These are phyloP conservation scores for Chlorencoelia australis DNA, from an alignment of 2,329 filamentous ascomycete genomes.

Conservation along the genomic window DNA sequence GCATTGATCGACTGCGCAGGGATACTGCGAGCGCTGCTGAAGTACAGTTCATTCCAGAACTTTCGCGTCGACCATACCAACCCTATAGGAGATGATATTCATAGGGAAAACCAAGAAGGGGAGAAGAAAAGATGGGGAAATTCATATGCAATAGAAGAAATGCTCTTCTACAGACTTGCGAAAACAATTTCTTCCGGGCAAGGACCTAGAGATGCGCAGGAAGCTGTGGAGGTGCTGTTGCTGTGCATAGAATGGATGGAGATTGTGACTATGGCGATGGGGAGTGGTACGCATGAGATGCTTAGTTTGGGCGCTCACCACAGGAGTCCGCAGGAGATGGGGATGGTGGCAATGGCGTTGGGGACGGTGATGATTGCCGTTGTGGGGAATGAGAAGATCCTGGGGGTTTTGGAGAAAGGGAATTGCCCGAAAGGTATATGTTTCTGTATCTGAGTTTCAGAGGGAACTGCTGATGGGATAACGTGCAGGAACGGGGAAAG, in stretches of 20 bases:
- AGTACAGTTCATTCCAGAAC: slow-evolving; percentile 33
- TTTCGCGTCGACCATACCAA: slow-evolving; percentile 5
- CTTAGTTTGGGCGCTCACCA: slow-evolving; percentile 33
- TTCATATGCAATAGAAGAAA: slow-evolving; percentile 39
- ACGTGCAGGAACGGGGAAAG: slow-evolving; percentile 35
- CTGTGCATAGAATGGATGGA: slow-evolving; percentile 49
- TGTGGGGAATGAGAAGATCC: slow-evolving; percentile 47
- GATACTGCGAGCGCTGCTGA: slow-evolving; percentile 44
- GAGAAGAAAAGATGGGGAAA: slow-evolving; percentile 37
- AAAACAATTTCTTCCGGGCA: slow-evolving; percentile 33
- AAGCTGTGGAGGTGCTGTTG: slow-evolving; percentile 40
- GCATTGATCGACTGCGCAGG: slow-evolving; percentile 44
- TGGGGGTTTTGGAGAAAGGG: slow-evolving; percentile 42
- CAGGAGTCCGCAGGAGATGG: slow-evolving; percentile 44
- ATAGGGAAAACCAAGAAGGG: slow-evolving; percentile 15
- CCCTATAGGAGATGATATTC: slow-evolving; percentile 3
- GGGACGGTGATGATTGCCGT: slow-evolving; percentile 52
- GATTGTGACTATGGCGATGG: slow-evolving; percentile 39
- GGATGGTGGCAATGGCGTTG: slow-evolving; percentile 52
- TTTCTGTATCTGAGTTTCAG: too few species aligned
- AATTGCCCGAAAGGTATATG: slow-evolving; percentile 34
- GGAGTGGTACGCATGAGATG: slow-evolving; percentile 37
- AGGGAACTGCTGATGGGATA: not conserved
- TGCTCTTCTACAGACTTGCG: slow-evolving; percentile 25
- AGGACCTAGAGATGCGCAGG: slow-evolving; percentile 36